Base-by-base conservation (phyloP, 306 rosid species). In the Oemleria cerasiformis region DNA sequence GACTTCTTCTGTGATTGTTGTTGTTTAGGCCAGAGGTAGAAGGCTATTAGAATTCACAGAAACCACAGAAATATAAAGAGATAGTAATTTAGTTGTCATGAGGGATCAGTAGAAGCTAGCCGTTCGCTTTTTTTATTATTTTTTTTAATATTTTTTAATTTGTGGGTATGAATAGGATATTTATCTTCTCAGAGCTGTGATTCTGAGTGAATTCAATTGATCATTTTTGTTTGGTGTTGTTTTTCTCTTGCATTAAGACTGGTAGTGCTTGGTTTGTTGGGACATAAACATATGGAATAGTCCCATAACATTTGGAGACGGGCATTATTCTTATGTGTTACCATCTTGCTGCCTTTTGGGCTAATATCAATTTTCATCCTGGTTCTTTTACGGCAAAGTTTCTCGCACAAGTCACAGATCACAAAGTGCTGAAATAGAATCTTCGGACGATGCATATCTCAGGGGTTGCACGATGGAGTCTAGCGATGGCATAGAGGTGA, bases 401-500 rank as follows among this genome's bases (percentile, higher is more conserved):
- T 48, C 68, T 23, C 68, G 41, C 55, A 66, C 67, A 47, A 38
- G 59, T 61, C 41, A 9, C 38, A 69, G 44, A 77, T 47, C 67
- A 65, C 63, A 19, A 14, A 73, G 51, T n/a, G 49, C 58, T 51
- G 62, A 14, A 36, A 58, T 66, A 51, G 74, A 78, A 65, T 30
- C 71, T 40, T 43, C 47, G 12, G 49, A 47, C 74, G 71, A 70
- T 66, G 43, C 68, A 38, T 63, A 65, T 9, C 19, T 70, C 21
- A 49, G 68, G 16, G 51, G 43, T 63, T 50, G 68, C 61, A 8
- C 36, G 51, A 63, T 36, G 67, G 71, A 76, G 59, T 59, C 83
- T 34, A 44, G 1, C 57, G 20, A 63, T 49, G 78, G 21, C 17
- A 53, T 49, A 17, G 84, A 80, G 77, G 88, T 74, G 59, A 75